Conservation (phyloP, 1,284 basidiomycete species). For the Puccinia horiana region DNA sequence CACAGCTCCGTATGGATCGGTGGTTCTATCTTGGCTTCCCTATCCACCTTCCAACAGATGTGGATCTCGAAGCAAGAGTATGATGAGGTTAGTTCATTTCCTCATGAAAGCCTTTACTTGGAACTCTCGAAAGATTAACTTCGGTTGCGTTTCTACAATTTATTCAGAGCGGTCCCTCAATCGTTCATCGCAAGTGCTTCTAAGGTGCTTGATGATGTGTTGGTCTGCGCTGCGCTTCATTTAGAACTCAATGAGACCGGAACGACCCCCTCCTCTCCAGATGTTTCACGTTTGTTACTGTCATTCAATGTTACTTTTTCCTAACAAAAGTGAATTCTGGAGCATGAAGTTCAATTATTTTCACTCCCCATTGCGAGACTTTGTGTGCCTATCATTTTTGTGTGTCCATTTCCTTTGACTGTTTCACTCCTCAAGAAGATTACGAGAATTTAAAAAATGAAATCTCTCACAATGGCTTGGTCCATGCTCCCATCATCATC, state of each 20-base stretch:
- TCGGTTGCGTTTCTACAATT: not conserved
- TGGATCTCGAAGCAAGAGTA: constrained; percentile 55
- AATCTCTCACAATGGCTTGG: not conserved
- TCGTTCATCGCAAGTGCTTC: constrained; percentile 50
- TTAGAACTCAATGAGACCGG: constrained; percentile 11
- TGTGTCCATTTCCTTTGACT: not conserved
- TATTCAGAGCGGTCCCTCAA: constrained; percentile 45
- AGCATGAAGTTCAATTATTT: not conserved
- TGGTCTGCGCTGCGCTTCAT: not conserved
- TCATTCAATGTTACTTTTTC: constrained; percentile 14
- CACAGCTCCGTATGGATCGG: constrained; percentile 91
- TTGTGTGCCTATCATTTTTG: not conserved
- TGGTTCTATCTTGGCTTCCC: constrained; percentile 93
- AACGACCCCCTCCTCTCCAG: constrained; percentile 6
- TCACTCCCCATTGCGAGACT: not conserved
- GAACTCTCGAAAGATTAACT: not conserved
- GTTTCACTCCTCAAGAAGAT: not conserved
- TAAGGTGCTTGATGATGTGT: constrained; percentile 15
- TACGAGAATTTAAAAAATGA: not conserved
- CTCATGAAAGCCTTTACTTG: not conserved
- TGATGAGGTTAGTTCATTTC: constrained; percentile 39
- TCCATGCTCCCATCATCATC: not conserved
- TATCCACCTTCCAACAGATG: constrained; percentile 87
- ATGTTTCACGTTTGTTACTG: not conserved
- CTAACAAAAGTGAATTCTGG: not conserved